A percentile compares a stretch with the other conserved stretches of the same genome.
Evolutionary conservation across 257 asterid genomes (phyloP).

Genomic region (Nicotiana attenuata): DNA sequence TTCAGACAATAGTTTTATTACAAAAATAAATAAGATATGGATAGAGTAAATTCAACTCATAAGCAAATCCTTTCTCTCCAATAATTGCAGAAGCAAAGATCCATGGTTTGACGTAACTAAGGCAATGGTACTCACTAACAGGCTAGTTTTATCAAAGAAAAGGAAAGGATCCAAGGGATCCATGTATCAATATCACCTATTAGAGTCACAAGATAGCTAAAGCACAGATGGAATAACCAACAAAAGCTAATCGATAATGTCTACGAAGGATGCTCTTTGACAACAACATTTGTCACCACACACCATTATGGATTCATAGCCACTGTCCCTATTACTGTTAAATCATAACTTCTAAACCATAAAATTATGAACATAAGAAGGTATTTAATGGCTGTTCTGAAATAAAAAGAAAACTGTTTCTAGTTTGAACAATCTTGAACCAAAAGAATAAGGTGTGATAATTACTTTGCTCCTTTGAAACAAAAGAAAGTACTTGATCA

Average conservation of each 20-base stretch:
- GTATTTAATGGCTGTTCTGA: background rate
- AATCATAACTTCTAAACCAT: background rate
- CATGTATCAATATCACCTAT: background rate
- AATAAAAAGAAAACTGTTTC: background rate
- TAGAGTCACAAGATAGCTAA: background rate
- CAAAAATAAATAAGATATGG: background rate
- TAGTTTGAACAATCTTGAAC: background rate
- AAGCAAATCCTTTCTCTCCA: background rate
- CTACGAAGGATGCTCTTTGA: background rate
- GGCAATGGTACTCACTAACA: background rate
- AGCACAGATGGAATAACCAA: background rate
- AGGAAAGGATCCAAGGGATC: background rate
- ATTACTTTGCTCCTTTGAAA: background rate
- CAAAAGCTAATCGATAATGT: background rate
- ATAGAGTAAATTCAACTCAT: background rate
- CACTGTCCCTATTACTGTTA: background rate
- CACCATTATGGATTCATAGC: background rate
- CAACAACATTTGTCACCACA: background rate
- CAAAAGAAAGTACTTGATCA: too few relatives aligned
- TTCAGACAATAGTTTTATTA: background rate
- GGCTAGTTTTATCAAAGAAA: background rate
- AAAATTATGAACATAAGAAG: background rate
- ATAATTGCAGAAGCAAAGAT: background rate
- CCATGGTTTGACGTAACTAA: background rate
- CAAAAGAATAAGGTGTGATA: background rate